These are phyloP conservation scores for Ceratocystis destructans DNA, from an alignment of 2,329 filamentous ascomycete species.

Conservation along the genomic window DNA sequence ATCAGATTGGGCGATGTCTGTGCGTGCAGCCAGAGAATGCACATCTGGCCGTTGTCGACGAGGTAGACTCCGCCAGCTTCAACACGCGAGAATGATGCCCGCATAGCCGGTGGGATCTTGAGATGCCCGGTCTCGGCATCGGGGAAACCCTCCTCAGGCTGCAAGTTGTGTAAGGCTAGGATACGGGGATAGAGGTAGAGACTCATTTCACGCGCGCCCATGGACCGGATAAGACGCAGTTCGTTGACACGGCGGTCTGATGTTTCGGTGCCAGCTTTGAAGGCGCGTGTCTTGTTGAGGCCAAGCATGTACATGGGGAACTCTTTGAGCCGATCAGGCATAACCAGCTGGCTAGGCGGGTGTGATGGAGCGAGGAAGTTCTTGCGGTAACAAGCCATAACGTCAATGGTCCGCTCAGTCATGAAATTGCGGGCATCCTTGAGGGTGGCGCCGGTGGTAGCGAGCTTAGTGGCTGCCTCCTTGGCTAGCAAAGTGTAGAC, in stretches of 20 bases:
- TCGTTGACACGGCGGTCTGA: constrained; percentile 85
- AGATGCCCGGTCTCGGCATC: constrained; percentile 74
- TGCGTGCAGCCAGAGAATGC: constrained; percentile 81
- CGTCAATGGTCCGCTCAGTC: constrained; percentile 84
- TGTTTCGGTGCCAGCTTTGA: constrained; percentile 84
- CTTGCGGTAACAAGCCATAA: constrained; percentile 83
- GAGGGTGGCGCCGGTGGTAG: constrained; percentile 52
- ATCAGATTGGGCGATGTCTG: constrained; percentile 88
- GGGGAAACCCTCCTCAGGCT: constrained; percentile 80
- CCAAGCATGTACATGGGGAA: constrained; percentile 93
- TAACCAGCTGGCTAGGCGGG: constrained; percentile 80
- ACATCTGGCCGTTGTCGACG: constrained; percentile 87
- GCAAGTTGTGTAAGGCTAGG: constrained; percentile 78
- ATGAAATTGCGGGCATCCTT: constrained; percentile 76
- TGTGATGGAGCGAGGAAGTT: constrained; percentile 71
- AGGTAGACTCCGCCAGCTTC: constrained; percentile 90
- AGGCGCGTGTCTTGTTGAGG: constrained; percentile 76
- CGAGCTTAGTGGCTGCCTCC: constrained; percentile 78
- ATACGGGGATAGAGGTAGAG: constrained; percentile 93
- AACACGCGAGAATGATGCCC: constrained; percentile 73
- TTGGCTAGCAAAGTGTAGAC: constrained; percentile 81
- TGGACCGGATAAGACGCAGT: constrained; percentile 75
- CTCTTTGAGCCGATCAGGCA: constrained; percentile 92
- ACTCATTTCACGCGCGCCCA: constrained; percentile 73
- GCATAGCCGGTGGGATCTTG: constrained; percentile 64